A percentile compares a stretch with the other conserved stretches of the same genome.
Evolutionary conservation across 129 eudicot species (phyloP).

Genomic region (Arctium lappa): DNA sequence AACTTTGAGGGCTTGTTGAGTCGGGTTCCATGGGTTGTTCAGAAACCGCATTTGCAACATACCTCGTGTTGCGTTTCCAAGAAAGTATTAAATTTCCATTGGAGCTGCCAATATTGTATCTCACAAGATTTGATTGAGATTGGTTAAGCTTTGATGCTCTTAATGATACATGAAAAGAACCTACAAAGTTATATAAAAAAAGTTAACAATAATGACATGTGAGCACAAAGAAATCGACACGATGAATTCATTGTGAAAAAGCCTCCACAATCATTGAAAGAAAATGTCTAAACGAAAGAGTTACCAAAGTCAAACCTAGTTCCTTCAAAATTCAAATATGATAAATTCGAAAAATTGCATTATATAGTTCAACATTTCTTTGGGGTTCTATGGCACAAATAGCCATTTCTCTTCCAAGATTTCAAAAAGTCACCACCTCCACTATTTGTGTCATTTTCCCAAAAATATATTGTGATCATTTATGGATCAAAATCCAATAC

Average conservation of each 20-base stretch:
- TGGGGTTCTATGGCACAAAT: neutral
- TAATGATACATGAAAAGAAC: slow-evolving; percentile 40
- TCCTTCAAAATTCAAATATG: neutral
- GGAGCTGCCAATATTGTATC: slow-evolving; percentile 20
- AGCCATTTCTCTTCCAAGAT: too few species aligned
- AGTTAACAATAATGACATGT: neutral
- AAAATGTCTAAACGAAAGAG: neutral
- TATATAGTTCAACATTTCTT: neutral
- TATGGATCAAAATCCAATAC: neutral
- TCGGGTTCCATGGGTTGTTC: slow-evolving; percentile 66
- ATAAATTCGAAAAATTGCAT: neutral
- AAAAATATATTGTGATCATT: neutral
- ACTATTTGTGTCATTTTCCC: too few species aligned
- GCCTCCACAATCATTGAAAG: neutral
- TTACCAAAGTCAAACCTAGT: neutral
- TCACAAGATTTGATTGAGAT: slow-evolving; percentile 29
- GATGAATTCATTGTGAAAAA: neutral
- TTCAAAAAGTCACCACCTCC: too few species aligned
- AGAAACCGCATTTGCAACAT: slow-evolving; percentile 45
- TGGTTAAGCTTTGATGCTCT: slow-evolving; percentile 39
- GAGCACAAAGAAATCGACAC: neutral
- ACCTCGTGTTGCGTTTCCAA: slow-evolving; percentile 26
- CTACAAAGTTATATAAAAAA: slow-evolving; percentile 19
- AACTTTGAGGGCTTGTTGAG: slow-evolving; percentile 43
- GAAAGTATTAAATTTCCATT: slow-evolving; percentile 21